Base-by-base conservation (phyloP, 768 basidiomycete species). In the Phylloporus arenicola region DNA sequence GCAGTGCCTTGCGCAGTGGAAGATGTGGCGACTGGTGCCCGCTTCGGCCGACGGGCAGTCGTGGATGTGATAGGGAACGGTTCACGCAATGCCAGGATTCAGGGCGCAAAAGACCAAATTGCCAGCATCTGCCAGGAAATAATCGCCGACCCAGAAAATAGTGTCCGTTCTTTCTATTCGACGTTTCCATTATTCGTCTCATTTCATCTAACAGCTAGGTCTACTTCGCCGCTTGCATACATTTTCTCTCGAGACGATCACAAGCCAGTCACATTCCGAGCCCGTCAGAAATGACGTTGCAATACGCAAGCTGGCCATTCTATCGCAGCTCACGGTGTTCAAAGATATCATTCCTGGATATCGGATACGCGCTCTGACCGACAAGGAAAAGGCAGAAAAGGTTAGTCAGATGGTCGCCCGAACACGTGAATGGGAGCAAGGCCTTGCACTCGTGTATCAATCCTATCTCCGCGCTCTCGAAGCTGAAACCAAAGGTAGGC, bases 291-390 rank as follows among this genome's bases (percentile, higher is more conserved):
- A 97, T 58, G 93, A 97, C 57, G 67, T 75, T 16, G 70, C 87
- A 29, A 87, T 99, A 56, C 83, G 95, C 54, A 89, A 89, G 64
- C 73, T 98, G 34, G 88, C 95, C 3, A 78, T 94, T 43, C 72
- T 97, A 35, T 95, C 92, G 12, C 86, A 95, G 61, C 74, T 97
- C 27, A 88, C 93, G 24, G 90, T 98, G 11, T 96, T 91, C 77
- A 93, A 92, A 64, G 96, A 99, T 67, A 81, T 97, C 55, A 84
- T 97, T 37, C 96, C 96, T 22, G 92, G 92, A 3, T 99, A 97
- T 69, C 86, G 93, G 53, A 95, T 99, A 65, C 91, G 96, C 47
- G 71, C 83, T 16, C 75, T 98, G 39, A 93, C 92, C 7, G 95
- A 92, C 45, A 80, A 81, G 57, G 96, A 99, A 69, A 91, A 88